Conservation (phyloP, 257 asterid species). For the Nicotiana attenuata region DNA sequence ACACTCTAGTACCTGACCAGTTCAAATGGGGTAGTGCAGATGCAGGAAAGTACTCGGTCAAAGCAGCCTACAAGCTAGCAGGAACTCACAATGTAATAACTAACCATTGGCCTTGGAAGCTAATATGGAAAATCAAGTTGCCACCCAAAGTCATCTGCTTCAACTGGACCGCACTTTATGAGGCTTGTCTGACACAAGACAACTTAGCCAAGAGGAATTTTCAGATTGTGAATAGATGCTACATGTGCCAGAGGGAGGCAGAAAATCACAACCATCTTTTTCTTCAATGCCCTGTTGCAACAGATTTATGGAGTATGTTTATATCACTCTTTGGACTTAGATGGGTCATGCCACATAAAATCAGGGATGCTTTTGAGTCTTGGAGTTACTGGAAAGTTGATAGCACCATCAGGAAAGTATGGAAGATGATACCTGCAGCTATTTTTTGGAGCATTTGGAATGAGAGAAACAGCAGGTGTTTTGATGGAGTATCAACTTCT, state of each 20-base stretch:
- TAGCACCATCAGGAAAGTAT: too few species aligned
- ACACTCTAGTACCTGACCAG: neutral
- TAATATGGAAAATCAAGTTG: neutral
- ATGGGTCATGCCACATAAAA: too few species aligned
- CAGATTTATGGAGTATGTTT: neutral
- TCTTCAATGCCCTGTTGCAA: neutral
- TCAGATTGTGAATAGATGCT: neutral
- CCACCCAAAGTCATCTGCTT: neutral
- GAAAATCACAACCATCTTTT: neutral
- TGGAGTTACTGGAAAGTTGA: too few species aligned
- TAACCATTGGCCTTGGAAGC: neutral
- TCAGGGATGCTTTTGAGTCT: neutral
- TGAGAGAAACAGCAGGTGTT: too few species aligned
- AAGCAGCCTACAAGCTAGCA: neutral
- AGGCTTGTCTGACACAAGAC: neutral
- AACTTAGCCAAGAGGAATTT: neutral
- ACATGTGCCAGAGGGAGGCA: neutral
- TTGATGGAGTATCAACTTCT: too few species aligned
- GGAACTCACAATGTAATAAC: neutral
- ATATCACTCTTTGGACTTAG: neutral
- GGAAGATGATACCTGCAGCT: too few species aligned
- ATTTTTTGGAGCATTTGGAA: too few species aligned
- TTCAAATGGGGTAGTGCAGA: neutral
- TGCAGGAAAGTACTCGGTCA: neutral
- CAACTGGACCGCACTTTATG: neutral